A percentile compares a stretch with the other conserved stretches of the same genome.
Conservation (phyloP, 768 basidiomycete species). For the Mycena amicta region DNA sequence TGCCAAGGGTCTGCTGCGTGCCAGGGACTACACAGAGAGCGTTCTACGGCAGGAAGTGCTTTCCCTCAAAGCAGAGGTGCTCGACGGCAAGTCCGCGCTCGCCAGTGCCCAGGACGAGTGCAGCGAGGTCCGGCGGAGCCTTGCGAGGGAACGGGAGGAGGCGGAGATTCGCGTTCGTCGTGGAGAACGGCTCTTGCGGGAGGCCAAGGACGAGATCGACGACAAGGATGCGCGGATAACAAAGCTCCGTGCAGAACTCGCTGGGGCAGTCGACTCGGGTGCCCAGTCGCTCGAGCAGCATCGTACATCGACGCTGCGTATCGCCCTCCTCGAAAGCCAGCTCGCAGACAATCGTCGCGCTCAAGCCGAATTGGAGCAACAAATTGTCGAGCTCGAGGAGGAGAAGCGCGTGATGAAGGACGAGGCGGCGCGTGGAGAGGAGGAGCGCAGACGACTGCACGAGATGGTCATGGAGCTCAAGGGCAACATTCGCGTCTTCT, state of each 20-base stretch:
- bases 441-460: slow-evolving; percentile 78
- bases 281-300: slow-evolving; percentile 11
- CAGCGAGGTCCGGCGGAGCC: slow-evolving; percentile 46
- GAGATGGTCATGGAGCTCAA: slow-evolving; percentile 95
- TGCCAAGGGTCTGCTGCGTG: slow-evolving; percentile 22
- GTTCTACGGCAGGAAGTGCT: slow-evolving; percentile 63
- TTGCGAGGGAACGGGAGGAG: slow-evolving; percentile 54
- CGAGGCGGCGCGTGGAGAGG: slow-evolving; percentile 78
- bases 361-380: slow-evolving; percentile 57
- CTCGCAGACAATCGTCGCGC: slow-evolving; percentile 58
- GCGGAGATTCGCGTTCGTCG: slow-evolving; percentile 68
- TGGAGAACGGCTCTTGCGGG: slow-evolving; percentile 68
- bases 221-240: slow-evolving; percentile 47
- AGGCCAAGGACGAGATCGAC: slow-evolving; percentile 70
- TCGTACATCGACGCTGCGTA: slow-evolving; percentile 35
- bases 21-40: slow-evolving; percentile 68
- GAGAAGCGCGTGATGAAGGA: slow-evolving; percentile 64
- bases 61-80: slow-evolving; percentile 62
- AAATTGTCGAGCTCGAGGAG: slow-evolving; percentile 58
- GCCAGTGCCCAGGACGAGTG: slow-evolving; percentile 49
- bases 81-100: slow-evolving; percentile 46
- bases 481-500: slow-evolving; percentile 91
- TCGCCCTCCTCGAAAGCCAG: slow-evolving; percentile 54
- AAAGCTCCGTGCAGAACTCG: slow-evolving; percentile 35
- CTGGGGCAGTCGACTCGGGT: slow-evolving; percentile 46